Evolutionary conservation across 2,329 filamentous ascomycete genomes (phyloP), one percentile per base, ranked within the genome.

Genomic region (Trichophyton equinum): DNA sequence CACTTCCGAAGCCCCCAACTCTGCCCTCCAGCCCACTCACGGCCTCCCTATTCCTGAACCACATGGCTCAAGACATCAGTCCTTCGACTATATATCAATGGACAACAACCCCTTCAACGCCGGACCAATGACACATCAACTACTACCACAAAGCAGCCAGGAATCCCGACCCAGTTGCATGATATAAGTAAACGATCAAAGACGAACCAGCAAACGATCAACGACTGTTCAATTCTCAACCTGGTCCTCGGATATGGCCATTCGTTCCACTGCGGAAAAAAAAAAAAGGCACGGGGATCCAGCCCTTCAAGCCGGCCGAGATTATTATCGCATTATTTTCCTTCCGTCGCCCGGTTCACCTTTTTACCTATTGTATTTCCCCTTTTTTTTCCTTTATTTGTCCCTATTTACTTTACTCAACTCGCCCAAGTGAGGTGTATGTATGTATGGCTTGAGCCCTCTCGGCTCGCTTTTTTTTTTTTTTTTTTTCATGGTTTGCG

Each of bases 1-100:
- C 33, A 40, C 55, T 33, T 25, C 11, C 18, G 57, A 59, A 59
- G 22, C 42, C 9, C 40, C 57, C 7, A 59, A 47, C 40, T 57
- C 38, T 2, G 22, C 30, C 11, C 38, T 59, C 13, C 57, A 59
- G 40, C 57, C 22, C 11, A 44, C 38, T 27, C 38, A 59, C 33
- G 57, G 57, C 20, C 25, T 59, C 8, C 57, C 57, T 30, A 9
- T 59, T 25, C 38, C 57, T 4, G 57, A 59, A 27, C 40, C 57
- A 18, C 57, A 59, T 33, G 27, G 27, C 25, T 59, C 42, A 30
- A 59, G 57, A 47, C 27, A 38, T 36, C 57, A 59, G 25, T 57
- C 55, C n/a, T 59, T 59, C 42, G 57, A 59, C 20, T 59, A 59
- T 22, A 44, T 59, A 4, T 20, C 57, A 4, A 47, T 59, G 40